phyloP scores from a whole-genome alignment of 2,329 filamentous ascomycete genomes.

The Aspergillus neotritici region DNA sequence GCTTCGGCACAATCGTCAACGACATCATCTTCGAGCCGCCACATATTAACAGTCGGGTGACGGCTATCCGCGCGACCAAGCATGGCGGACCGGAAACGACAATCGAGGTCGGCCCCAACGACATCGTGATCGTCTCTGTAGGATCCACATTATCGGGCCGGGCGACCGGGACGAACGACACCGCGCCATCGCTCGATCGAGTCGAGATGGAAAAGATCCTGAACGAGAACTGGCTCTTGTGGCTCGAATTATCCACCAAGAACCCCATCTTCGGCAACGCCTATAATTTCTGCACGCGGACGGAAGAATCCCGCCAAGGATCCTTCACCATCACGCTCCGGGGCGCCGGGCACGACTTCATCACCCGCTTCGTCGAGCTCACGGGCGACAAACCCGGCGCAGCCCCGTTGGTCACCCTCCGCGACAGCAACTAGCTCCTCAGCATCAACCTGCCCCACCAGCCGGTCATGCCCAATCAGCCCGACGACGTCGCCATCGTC shows the following conservation, averaged over 20 bases:
- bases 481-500: constrained; percentile 28
- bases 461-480: constrained; percentile 39
- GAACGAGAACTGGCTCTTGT: constrained; percentile 40
- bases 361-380: constrained; percentile 20
- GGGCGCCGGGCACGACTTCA: constrained; percentile 23
- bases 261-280: constrained; percentile 35
- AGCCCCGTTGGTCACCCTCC: constrained; percentile 33
- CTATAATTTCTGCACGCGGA: constrained; percentile 37
- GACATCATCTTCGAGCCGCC: constrained; percentile 20
- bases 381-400: constrained; percentile 31
- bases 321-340: constrained; percentile 39
- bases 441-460: constrained; percentile 39
- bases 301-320: constrained; percentile 34
- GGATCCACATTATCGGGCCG: constrained; percentile 37
- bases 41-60: constrained; percentile 16
- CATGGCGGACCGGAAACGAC: constrained; percentile 14
- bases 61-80: constrained; percentile 18
- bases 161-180: constrained; percentile 30
- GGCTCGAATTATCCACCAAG: constrained; percentile 36
- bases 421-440: constrained; percentile 40
- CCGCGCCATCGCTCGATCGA: constrained; percentile 18
- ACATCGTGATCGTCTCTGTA: constrained; percentile 38
- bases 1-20: constrained; percentile 19
- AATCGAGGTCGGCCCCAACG: constrained; percentile 22
- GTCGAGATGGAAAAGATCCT: constrained; percentile 24